Percentiles rank a stretch among this genome's conserved stretches.
Conservation (phyloP, 2,329 filamentous ascomycete species). For the Pseudopithomyces maydicus region DNA sequence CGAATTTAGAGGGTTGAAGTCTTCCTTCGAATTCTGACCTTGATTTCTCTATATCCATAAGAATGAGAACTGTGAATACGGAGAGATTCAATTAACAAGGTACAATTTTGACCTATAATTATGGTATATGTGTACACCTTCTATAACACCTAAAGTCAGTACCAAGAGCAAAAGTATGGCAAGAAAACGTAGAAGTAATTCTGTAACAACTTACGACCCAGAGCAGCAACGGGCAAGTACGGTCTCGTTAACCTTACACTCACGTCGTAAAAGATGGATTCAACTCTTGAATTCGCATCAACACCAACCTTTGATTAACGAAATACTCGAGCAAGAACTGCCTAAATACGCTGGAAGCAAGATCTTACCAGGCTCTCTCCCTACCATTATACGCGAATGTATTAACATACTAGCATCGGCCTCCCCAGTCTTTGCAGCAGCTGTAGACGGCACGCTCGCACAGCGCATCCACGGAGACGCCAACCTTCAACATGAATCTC, state of each 20-base stretch:
- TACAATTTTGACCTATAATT: too few relatives aligned
- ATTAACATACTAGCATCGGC: slow-evolving; percentile 35
- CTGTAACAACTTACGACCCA: not conserved
- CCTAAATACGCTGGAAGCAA: slow-evolving; percentile 27
- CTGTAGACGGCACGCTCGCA: slow-evolving; percentile 29
- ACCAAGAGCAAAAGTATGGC: not conserved
- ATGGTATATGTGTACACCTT: not conserved
- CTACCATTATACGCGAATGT: slow-evolving; percentile 26
- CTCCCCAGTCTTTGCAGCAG: slow-evolving; percentile 24
- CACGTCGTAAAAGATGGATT: slow-evolving; percentile 21
- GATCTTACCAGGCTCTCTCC: slow-evolving; percentile 15
- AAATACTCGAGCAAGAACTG: slow-evolving; percentile 29
- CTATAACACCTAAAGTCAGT: not conserved
- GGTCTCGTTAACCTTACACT: slow-evolving; percentile 4
- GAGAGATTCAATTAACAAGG: too few relatives aligned
- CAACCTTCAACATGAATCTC: slow-evolving; percentile 24
- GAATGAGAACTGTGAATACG: too few relatives aligned
- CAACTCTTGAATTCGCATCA: slow-evolving; percentile 20
- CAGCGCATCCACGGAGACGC: slow-evolving; percentile 15
- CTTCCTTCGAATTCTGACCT: too few relatives aligned
- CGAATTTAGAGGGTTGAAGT: too few relatives aligned
- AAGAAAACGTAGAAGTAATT: not conserved
- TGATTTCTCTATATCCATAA: too few relatives aligned
- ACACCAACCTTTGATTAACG: slow-evolving; percentile 27
- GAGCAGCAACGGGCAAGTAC: not conserved